Percentiles rank a stretch among this genome's conserved stretches.
Conservation (phyloP, 1,139 yeast genomes). For the Suhomyces guaymorum region DNA sequence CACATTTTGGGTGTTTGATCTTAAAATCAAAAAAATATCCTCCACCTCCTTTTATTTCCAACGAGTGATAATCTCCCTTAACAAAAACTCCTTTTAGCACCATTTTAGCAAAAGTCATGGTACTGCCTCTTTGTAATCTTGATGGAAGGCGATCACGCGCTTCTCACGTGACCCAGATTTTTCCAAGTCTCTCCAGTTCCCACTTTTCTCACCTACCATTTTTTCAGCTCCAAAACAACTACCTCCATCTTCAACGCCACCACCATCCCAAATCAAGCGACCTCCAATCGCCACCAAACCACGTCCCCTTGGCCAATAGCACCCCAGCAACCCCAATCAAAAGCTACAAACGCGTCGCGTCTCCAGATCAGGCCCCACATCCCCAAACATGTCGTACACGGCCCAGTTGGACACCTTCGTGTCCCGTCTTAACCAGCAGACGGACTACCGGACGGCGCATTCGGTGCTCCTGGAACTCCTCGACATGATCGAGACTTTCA, state of each 20-base stretch:
- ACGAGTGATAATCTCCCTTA: too few species aligned
- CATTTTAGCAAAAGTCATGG: too few species aligned
- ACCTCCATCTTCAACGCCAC: background rate
- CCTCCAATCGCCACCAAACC: background rate
- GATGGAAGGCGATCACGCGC: constrained; percentile 12
- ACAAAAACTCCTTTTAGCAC: too few species aligned
- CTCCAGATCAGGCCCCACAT: too few species aligned
- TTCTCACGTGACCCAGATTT: constrained; percentile 11
- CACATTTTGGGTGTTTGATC: too few species aligned
- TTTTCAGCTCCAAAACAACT: constrained; percentile 7
- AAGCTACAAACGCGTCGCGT: too few species aligned
- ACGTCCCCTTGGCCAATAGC: too few species aligned
- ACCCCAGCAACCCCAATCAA: too few species aligned
- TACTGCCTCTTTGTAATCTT: too few species aligned
- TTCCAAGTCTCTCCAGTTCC: constrained; percentile 16
- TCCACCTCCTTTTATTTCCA: too few species aligned
- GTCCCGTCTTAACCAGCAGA: constrained; percentile 54
- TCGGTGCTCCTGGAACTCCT: constrained; percentile 76
- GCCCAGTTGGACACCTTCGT: constrained; percentile 62
- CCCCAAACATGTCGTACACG: constrained; percentile 32
- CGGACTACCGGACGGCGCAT: constrained; percentile 61
- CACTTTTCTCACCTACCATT: constrained; percentile 18
- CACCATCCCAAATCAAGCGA: background rate
- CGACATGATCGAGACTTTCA: constrained; percentile 82
- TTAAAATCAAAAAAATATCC: too few species aligned